phyloP scores from a whole-genome alignment of 371 early-diverging fungal species.

The Smittium mucronatum region DNA sequence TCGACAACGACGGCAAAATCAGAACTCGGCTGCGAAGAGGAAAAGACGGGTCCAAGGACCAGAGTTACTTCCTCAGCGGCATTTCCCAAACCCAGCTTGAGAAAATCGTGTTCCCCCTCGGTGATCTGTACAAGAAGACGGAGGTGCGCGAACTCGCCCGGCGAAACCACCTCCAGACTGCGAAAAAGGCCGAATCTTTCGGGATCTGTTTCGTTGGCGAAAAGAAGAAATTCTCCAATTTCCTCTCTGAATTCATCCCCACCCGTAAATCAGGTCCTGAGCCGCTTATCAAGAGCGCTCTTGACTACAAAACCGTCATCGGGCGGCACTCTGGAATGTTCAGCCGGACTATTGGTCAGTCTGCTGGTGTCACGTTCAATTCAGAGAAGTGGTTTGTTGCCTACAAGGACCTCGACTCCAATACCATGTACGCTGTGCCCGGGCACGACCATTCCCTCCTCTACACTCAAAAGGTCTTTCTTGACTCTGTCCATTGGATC shows the following conservation, averaged over 20 bases:
- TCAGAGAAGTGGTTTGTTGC: constrained; percentile 44
- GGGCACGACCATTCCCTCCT: constrained; percentile 38
- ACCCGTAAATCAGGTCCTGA: constrained; percentile 13
- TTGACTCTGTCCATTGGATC: constrained; percentile 21
- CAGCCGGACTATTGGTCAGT: constrained; percentile 24
- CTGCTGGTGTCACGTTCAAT: constrained; percentile 13
- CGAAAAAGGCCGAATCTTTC: constrained; percentile 78
- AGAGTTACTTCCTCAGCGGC: constrained; percentile 78
- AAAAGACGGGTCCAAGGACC: constrained; percentile 69
- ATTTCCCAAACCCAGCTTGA: constrained; percentile 12
- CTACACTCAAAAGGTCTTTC: constrained; percentile 23
- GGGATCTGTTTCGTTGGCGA: constrained; percentile 94
- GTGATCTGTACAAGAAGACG: constrained; percentile 45
- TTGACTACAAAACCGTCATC: constrained; percentile 35
- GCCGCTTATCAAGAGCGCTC: constrained; percentile 47
- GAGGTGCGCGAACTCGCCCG: constrained; percentile 59
- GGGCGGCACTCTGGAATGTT: constrained; percentile 54
- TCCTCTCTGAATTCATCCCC: constrained; percentile 48
- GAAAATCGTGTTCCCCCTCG: constrained; percentile 73
- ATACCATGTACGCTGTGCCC: constrained; percentile 43
- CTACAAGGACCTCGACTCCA: constrained; percentile 36
- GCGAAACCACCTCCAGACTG: constrained; percentile 40
- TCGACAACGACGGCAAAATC: too few species aligned
- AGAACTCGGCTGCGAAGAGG: constrained; percentile 22
- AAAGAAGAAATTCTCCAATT: constrained; percentile 56